Evolutionary conservation across 2,329 filamentous ascomycete species (phyloP), one percentile per base, ranked within the genome.

Genomic region (Aureobasidium melanogenum): DNA sequence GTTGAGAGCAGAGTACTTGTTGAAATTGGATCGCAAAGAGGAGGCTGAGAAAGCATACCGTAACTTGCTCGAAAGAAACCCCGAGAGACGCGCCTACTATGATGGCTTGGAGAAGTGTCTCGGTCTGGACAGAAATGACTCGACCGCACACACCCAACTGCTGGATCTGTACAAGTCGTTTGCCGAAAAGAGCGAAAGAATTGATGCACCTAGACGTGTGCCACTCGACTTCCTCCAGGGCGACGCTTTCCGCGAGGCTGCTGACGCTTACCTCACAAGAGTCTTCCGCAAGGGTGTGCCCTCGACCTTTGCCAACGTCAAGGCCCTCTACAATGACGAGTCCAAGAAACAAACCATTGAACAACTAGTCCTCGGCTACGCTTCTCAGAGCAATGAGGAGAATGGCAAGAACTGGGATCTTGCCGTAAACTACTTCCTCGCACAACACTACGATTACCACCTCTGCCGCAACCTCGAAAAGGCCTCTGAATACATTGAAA

Each of bases 361-460:
- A 65, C 80, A 85, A 39, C 74, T 97, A 43, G 91, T 89, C 1
- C 84, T 94, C 68, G 84, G 88, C 57, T 97, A 97, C 69, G 80
- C 89, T 14, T 68, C 64, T 34, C 63, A 63, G n/a, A 68, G 80
- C 28, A 81, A 82, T 61, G 80, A 79, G 26, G 79, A 84, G 55
- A 76, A 77, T n/a, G 76, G 79, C 7, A 79, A 71, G 28, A 72
- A 78, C 38, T 93, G 93, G 71, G 82, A 88, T 68, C 84, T 89
- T 15, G 89, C 92, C 1, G 89, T 89, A 15, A 83, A 92, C 54
- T 97, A 95, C 75, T 99, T 95, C 78, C 84, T 99, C 59, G 92
- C 92, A 9, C 94, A 97, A 71, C 95, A 99, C 76, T 96, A 97
- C 80, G 94, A 96, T 77, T 97, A 96, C 74, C 82, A 88, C 72